A percentile compares a stretch with the other conserved stretches of the same genome.
phyloP scores from a whole-genome alignment of 805 yeast species.

The Nakazawaea ambrosiae region DNA sequence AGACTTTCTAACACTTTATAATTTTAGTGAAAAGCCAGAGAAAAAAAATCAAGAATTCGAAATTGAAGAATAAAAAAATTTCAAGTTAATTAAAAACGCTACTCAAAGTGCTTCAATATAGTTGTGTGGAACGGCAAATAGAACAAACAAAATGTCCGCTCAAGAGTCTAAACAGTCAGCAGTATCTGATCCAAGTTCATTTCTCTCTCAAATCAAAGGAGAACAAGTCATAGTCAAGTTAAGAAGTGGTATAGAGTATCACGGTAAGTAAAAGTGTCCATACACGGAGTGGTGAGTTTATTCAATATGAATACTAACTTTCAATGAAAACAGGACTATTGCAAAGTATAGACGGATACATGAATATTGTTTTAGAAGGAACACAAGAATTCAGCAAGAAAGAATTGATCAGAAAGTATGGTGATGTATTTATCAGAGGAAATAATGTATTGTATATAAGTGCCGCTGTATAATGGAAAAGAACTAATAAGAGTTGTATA shows the following conservation, averaged over 20 bases:
- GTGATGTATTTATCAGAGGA: slow-evolving; percentile 83
- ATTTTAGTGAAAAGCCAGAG: neutral
- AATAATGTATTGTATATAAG: slow-evolving; percentile 47
- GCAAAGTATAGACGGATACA: slow-evolving; percentile 92
- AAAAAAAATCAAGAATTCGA: neutral
- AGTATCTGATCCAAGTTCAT: slow-evolving; percentile 59
- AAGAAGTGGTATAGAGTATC: slow-evolving; percentile 81
- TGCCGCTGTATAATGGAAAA: neutral
- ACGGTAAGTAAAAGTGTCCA: slow-evolving; percentile 37
- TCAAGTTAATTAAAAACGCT: too few relatives aligned
- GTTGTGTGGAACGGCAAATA: too few relatives aligned
- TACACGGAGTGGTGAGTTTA: too few relatives aligned
- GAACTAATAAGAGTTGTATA: too few relatives aligned
- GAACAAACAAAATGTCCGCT: neutral
- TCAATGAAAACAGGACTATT: slow-evolving; percentile 38
- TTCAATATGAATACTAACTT: too few relatives aligned
- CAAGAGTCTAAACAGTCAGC: neutral
- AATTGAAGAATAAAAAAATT: neutral
- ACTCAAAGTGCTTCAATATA: too few relatives aligned
- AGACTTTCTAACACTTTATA: too few relatives aligned
- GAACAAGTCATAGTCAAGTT: slow-evolving; percentile 75
- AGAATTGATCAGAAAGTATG: slow-evolving; percentile 44
- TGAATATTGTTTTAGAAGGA: slow-evolving; percentile 85
- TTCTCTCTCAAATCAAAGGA: slow-evolving; percentile 74
- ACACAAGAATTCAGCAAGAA: slow-evolving; percentile 60